Conservation (phyloP, 176 grass and related monocot species). For the Carex littledalei region DNA sequence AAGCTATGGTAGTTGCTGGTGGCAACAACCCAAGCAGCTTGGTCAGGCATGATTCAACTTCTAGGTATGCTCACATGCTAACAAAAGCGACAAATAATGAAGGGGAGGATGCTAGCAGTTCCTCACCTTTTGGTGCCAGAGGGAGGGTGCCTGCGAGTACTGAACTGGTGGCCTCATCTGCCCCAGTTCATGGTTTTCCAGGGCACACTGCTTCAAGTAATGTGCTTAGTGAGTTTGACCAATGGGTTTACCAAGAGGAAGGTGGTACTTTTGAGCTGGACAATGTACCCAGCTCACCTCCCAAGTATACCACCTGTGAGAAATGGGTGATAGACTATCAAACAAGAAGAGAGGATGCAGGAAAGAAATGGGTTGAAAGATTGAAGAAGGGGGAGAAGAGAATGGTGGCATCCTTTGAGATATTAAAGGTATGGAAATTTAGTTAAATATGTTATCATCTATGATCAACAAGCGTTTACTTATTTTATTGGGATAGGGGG, state of each 20-base stretch:
- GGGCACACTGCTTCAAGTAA: slow-evolving; percentile 18
- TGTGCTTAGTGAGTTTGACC: slow-evolving; percentile 33
- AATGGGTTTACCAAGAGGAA: slow-evolving; percentile 58
- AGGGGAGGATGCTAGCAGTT: slow-evolving; percentile 10
- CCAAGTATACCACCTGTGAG: slow-evolving; percentile 74
- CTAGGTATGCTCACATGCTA: neutral
- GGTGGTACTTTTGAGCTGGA: slow-evolving; percentile 44
- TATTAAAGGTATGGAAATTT: slow-evolving; percentile 56
- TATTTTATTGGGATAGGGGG: neutral
- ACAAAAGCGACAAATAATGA: slow-evolving; percentile 8
- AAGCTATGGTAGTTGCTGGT: neutral
- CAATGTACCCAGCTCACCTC: slow-evolving; percentile 56
- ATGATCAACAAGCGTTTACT: neutral
- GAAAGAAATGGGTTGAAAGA: slow-evolving; percentile 43
- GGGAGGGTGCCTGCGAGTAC: slow-evolving; percentile 8
- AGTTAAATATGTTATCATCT: neutral
- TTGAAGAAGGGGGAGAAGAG: slow-evolving; percentile 57
- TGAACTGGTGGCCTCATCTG: neutral
- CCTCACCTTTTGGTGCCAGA: slow-evolving; percentile 4
- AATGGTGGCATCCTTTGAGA: slow-evolving; percentile 60
- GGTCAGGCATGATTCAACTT: neutral
- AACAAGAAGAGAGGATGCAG: slow-evolving; percentile 64
- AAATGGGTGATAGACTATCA: slow-evolving; percentile 86
- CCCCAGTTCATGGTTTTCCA: slow-evolving; percentile 2
- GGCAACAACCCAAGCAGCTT: slow-evolving; percentile 4